Evolutionary conservation across 176 grass and related monocot genomes (phyloP), one percentile per base, ranked within the genome.

Genomic region (Poa annua): DNA sequence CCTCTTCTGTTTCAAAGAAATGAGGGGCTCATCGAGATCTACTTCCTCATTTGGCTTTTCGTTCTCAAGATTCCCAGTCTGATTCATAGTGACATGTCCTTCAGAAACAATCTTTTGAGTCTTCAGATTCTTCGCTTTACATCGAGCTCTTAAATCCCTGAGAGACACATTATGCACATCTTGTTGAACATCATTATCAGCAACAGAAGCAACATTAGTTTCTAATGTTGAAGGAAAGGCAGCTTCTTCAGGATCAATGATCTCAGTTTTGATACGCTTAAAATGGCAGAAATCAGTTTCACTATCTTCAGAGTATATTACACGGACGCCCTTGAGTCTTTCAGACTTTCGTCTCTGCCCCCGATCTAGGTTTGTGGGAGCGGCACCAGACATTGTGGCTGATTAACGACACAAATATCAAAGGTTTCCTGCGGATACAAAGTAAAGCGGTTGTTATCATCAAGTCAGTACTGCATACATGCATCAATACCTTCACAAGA

Each of bases 1-100:
- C 35, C 41, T 74, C 74, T 87, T 94, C 34, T 67, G 71, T 78
- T 87, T 94, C 45, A 94, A 81, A 17, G 57, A 47, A 85, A 91
- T 87, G 82, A 94, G 72, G 64, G 86, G 92, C 81, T 87, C 82
- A 66, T 87, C 81, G 59, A 94, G 92, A 61, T 89, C 81, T 32
- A 78, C 17, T 38, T 76, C 86, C 61, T 91, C 89, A 57, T 85
- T 56, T 55, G 41, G 3, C 69, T 74, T 77, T 62, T 48, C 56
- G 65, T 66, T 32, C 24, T 42, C 71, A 74, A 71, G 41, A 35
- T 72, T 77, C 22, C 22, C 20, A 67, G 55, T 80, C 59, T 77
- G 62, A 25, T 70, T 56, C 10, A 6, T 44, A 48, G 56, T 59
- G 65, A 13, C 70, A 86, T 71, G 24, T 74, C 42, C 55, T 59